Percentiles rank a stretch among this genome's conserved stretches.
These are phyloP conservation scores for Epichloe bromicola DNA, from an alignment of 2,329 filamentous ascomycete species.

Conservation along the genomic window DNA sequence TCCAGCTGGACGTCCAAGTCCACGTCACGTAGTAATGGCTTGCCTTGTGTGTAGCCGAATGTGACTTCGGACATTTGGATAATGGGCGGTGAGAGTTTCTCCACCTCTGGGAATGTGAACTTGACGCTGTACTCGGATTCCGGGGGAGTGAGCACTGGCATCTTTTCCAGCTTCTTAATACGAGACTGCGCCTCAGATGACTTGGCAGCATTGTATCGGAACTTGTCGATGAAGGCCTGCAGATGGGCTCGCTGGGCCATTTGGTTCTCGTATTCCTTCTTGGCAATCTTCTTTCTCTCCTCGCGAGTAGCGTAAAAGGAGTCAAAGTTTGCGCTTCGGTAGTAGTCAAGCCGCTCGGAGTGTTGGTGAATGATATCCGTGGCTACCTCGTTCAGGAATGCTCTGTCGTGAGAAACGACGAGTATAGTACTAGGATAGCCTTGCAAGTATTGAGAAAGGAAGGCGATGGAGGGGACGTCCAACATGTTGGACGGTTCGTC, in stretches of 20 bases:
- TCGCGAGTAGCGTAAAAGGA: conserved; percentile 96
- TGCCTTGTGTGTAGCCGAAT: conserved; percentile 77
- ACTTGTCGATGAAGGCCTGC: conserved; percentile 98
- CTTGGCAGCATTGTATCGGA: conserved; percentile 97
- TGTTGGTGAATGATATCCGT: conserved; percentile 99
- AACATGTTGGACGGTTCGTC: conserved; percentile 99
- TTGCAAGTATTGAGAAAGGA: conserved; percentile 91
- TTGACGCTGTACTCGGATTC: conserved; percentile 93
- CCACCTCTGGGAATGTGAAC: conserved; percentile 94
- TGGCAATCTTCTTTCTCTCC: conserved; percentile 90
- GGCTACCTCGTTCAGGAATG: conserved; percentile 97
- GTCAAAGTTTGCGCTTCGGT: conserved; percentile 94
- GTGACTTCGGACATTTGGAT: conserved; percentile 91
- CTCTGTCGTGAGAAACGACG: conserved; percentile 96
- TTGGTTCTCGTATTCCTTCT: conserved; percentile 97
- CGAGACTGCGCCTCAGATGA: conserved; percentile 95
- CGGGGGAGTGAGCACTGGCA: conserved; percentile 87
- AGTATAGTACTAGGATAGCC: conserved; percentile 87
- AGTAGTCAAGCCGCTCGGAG: conserved; percentile 94
- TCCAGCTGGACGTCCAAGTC: conserved; percentile 96
- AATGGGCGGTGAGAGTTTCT: conserved; percentile 93
- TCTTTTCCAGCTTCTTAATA: conserved; percentile 97
- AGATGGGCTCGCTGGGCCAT: conserved; percentile 88
- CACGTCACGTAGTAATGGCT: conserved; percentile 68
- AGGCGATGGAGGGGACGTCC: conserved; percentile 99